Evolutionary conservation across 805 yeast genomes (phyloP).

Genomic region (Teunomyces lycoperdinae): DNA sequence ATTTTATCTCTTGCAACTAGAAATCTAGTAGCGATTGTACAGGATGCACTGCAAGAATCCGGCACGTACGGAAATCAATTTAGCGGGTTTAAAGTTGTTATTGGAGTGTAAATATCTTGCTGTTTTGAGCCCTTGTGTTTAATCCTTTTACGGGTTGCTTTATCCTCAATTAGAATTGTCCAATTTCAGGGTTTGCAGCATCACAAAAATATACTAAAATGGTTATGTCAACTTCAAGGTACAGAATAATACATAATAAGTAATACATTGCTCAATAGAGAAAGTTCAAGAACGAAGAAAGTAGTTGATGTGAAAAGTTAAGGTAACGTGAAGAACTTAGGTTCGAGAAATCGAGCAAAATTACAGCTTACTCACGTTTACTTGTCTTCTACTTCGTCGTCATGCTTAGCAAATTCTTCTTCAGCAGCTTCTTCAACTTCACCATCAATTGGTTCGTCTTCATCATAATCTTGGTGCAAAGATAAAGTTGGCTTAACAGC

Average conservation of each 20-base stretch:
- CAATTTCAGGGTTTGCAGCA: background rate
- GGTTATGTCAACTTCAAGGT: background rate
- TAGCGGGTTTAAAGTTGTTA: background rate
- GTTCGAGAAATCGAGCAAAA: background rate
- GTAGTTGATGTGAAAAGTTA: too few species aligned
- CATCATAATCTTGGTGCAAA: constrained; percentile 59
- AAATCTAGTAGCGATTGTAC: background rate
- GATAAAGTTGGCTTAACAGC: constrained; percentile 79
- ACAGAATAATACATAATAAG: background rate
- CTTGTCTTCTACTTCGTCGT: constrained; percentile 16
- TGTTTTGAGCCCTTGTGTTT: background rate
- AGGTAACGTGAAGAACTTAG: background rate
- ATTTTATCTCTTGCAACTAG: constrained; percentile 23
- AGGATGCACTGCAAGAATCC: background rate
- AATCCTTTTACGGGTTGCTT: background rate
- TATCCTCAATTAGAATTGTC: background rate
- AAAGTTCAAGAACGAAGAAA: background rate
- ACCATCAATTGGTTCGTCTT: constrained; percentile 46
- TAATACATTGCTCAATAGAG: constrained; percentile 2
- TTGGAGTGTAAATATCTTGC: background rate
- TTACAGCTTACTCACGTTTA: background rate
- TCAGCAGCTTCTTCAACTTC: constrained; percentile 49
- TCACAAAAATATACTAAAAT: background rate
- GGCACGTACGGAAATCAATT: background rate
- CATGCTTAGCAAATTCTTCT: constrained; percentile 51